Base-by-base conservation (phyloP, 176 grass and related monocot genomes). In the Triticum timopheevii region DNA sequence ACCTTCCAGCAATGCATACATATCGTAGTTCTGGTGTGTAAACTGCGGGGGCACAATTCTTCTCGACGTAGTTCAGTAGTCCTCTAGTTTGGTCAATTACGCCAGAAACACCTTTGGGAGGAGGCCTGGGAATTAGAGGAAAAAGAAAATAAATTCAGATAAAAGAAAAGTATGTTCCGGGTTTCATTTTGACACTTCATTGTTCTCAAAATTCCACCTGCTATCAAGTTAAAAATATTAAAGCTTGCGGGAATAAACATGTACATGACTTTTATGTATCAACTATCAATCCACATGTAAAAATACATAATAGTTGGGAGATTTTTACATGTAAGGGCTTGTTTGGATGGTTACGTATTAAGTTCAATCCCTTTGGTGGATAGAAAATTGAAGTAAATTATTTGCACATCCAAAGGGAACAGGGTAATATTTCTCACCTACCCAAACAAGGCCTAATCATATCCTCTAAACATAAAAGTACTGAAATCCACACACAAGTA, bases 61-160 rank as follows among this genome's bases (percentile, higher is more conserved):
- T 82, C 31, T 89, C 67, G 3, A 96, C 96, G 27, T 98, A 93
- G 88, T 94, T 49, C 71, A 98, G 69, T 77, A 98, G 79, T 40
- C 93, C 96, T 91, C 96, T 94, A 33, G 96, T 98, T 87, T 98
- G 96, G 82, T 98, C 96, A 66, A 96, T 91, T 67, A 98, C 90
- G 39, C 93, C 96, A 23, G 82, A 35, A 61, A 91, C 70, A 40
- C 80, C 92, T 73, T 94, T 96, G 33, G 97, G 94, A 54, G 94
- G 97, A 77, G 93, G 93, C 80, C 92, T 98, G 30, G 54, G 7
- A 50, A 28, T 72, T 65, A 31, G 16, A 69, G n/a, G 10, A 70
- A 76, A 17, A 68, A 50, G 13, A 36, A 81, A 69, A 12, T 5
- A 2, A 6, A 61, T 62, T 35, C 27, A 75, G 54, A 28, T 84